A percentile compares a stretch with the other conserved stretches of the same genome.
phyloP scores from a whole-genome alignment of 2,329 filamentous ascomycete species.

The Fusarium anguioides region DNA sequence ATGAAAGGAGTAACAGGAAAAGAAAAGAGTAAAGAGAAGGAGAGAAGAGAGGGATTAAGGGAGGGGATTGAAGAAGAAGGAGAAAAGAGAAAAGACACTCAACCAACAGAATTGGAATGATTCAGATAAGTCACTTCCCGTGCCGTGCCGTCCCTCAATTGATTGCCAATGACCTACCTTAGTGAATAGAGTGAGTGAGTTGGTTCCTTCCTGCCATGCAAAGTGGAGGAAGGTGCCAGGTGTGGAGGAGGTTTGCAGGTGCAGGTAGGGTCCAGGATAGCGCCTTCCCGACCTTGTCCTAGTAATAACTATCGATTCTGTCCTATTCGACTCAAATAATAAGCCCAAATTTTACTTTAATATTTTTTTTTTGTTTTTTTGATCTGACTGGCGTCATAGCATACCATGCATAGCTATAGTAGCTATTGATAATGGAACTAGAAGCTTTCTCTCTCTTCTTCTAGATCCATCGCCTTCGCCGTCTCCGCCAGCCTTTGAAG shows the following conservation, averaged over 20 bases:
- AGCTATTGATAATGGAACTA: background rate
- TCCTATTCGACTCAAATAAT: too few species aligned
- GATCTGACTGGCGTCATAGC: background rate
- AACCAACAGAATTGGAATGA: conserved; percentile 1
- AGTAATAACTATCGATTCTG: too few species aligned
- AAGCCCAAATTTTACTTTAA: too few species aligned
- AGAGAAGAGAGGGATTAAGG: background rate
- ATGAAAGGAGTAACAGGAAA: background rate
- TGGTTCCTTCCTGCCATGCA: too few species aligned
- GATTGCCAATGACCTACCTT: too few species aligned
- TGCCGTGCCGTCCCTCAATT: too few species aligned
- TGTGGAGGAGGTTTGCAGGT: conserved; percentile 11
- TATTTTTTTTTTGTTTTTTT: too few species aligned
- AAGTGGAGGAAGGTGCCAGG: conserved; percentile 23
- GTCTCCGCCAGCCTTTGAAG: conserved; percentile 10
- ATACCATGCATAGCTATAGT: background rate
- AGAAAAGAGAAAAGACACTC: conserved; percentile 5
- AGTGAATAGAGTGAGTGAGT: too few species aligned
- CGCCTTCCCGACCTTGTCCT: background rate
- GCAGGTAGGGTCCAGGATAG: conserved; percentile 21
- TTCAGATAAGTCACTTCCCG: too few species aligned
- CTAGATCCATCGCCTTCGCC: conserved; percentile 21
- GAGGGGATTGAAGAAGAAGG: background rate
- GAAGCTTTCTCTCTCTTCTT: background rate
- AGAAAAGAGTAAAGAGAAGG: background rate